Evolutionary conservation across 2,329 filamentous ascomycete species (phyloP), one percentile per base, ranked within the genome.

Genomic region (Zelopaecilomyces penicillatus): DNA sequence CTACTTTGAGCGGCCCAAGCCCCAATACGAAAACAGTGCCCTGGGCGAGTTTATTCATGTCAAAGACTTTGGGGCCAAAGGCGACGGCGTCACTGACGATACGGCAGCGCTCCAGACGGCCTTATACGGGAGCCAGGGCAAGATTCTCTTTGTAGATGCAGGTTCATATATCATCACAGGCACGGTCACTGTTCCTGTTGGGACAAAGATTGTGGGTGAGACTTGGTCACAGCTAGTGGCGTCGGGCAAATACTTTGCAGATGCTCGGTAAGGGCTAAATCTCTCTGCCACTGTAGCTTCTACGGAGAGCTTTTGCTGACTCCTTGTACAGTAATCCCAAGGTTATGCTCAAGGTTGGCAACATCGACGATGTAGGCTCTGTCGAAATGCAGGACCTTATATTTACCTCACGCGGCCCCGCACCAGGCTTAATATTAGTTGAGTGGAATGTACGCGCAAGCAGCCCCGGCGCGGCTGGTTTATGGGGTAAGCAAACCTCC

Each of bases 31-130:
- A 55, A 1, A 70, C 68, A 2, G 62, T 81, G 29, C 70, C 79
- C 46, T 50, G 48, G 1, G 64, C 9, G 69, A 3, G 57, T 80
- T 38, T 59, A 57, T 39, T 62, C 62, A 61, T 5, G 55, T 61
- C 19, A 61, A 52, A 35, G 55, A 61, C 5, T 61, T 55, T 45
- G 58, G 58, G 5, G 58, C 58, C 7, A 47, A 58, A 34, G 58
- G 58, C 4, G 58, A 61, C 42, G 58, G 58, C 5, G 39, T 41
- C 28, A 45, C 45, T 6, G 45, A 47, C n/a, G 87, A 93, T 59
- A 93, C 87, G 1, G 78, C 67, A 2, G 85, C 87, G 39, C 91
- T 95, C 73, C 93, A 94, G 69, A 65, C 69, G 44, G 86, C 87
- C 49, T 83, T 94, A 57, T 71, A 41, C 19, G 47, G 40, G 1